Percentiles rank a stretch among this genome's conserved stretches.
phyloP scores from a whole-genome alignment of 805 yeast genomes.

The Starmerella apis region DNA sequence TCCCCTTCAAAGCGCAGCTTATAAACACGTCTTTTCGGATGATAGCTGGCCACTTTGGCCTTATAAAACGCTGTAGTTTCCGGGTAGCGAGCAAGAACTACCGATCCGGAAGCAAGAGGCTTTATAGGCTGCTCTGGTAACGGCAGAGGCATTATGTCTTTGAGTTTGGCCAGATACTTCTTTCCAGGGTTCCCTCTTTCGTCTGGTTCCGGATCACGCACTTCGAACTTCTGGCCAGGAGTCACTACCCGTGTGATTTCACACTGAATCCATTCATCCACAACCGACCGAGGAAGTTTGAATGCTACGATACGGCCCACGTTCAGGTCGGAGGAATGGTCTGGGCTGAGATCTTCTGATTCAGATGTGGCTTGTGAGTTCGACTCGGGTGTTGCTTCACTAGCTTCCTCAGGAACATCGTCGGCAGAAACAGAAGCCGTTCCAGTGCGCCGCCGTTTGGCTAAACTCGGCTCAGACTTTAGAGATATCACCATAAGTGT shows the following conservation, averaged over 20 bases:
- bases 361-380: neutral
- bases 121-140: slow-evolving; percentile 33
- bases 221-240: slow-evolving; percentile 72
- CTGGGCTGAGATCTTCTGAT: neutral
- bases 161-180: slow-evolving; percentile 68
- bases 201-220: slow-evolving; percentile 97
- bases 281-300: slow-evolving; percentile 56
- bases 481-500: slow-evolving; percentile 20
- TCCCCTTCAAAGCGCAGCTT: slow-evolving; percentile 81
- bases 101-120: slow-evolving; percentile 62
- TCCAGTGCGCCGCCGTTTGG: slow-evolving; percentile 21
- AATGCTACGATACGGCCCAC: slow-evolving; percentile 83
- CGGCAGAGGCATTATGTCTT: slow-evolving; percentile 63
- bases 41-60: slow-evolving; percentile 64
- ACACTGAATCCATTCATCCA: slow-evolving; percentile 92
- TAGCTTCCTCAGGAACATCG: neutral
- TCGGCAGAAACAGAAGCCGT: slow-evolving; percentile 1
- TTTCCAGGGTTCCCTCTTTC: slow-evolving; percentile 83
- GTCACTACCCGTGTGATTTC: slow-evolving; percentile 67
- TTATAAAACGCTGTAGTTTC: slow-evolving; percentile 96
- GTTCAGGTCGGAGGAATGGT: slow-evolving; percentile 28
- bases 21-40: slow-evolving; percentile 18
- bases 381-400: slow-evolving; percentile 2
- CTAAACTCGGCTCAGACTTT: slow-evolving; percentile 17
- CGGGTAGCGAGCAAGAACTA: slow-evolving; percentile 87